Percentiles rank a stretch among this genome's conserved stretches.
Conservation (phyloP, 2,329 filamentous ascomycete genomes). For the Monosporascus sp. region DNA sequence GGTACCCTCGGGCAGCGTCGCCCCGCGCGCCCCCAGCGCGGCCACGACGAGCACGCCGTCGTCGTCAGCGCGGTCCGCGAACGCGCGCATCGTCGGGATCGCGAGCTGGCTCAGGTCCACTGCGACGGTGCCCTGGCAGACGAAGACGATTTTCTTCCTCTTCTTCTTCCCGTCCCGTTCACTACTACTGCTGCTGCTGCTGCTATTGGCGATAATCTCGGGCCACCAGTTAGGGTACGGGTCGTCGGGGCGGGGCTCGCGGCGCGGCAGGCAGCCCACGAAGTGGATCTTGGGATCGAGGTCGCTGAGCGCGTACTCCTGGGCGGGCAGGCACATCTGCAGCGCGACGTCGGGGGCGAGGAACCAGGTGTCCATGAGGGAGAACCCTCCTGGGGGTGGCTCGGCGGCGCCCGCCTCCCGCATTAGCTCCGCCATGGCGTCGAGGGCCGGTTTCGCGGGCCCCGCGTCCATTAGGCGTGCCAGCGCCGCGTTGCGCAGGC, state of each 20-base stretch:
- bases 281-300: constrained; percentile 36
- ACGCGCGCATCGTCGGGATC: constrained; percentile 38
- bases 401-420: constrained; percentile 5
- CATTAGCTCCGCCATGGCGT: neutral
- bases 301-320: constrained; percentile 31
- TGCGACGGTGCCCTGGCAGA: constrained; percentile 43
- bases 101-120: constrained; percentile 36
- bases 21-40: constrained; percentile 24
- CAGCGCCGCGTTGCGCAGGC: constrained; percentile 27
- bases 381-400: constrained; percentile 4
- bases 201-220: constrained; percentile 31
- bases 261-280: constrained; percentile 36
- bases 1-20: constrained; percentile 16
- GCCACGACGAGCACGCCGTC: constrained; percentile 33
- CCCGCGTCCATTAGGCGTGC: constrained; percentile 11
- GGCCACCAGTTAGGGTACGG: constrained; percentile 41
- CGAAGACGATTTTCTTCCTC: constrained; percentile 38
- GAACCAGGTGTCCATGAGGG: constrained; percentile 24
- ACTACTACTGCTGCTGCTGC: neutral
- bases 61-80: constrained; percentile 35
- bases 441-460: neutral
- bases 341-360: constrained; percentile 28
- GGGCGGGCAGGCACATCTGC: constrained; percentile 30
- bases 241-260: constrained; percentile 21
- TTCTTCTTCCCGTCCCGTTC: constrained; percentile 3